A percentile compares a stretch with the other conserved stretches of the same genome.
These are phyloP conservation scores for Somion occarium DNA, from an alignment of 1,284 basidiomycete species.

Conservation along the genomic window DNA sequence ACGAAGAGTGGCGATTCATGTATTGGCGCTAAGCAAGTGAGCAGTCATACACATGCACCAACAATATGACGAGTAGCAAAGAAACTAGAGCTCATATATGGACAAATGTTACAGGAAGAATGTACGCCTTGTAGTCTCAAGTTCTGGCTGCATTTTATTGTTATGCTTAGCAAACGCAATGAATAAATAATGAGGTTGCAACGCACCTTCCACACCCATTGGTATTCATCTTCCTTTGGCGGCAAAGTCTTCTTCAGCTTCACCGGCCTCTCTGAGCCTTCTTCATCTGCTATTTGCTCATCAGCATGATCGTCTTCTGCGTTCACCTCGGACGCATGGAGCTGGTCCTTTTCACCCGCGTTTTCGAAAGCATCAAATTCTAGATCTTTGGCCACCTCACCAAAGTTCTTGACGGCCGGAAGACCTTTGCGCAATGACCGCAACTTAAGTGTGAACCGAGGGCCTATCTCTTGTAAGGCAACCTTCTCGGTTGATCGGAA, in stretches of 20 bases:
- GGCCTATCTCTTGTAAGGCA: slow-evolving; percentile 95
- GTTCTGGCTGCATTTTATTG: slow-evolving; percentile 66
- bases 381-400: slow-evolving; percentile 51
- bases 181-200: slow-evolving; percentile 4
- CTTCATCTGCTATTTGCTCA: slow-evolving; percentile 13
- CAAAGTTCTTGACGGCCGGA: slow-evolving; percentile 71
- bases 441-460: slow-evolving; percentile 94
- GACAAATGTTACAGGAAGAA: slow-evolving; percentile 68
- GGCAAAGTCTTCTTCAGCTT: slow-evolving; percentile 29
- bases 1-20: no score
- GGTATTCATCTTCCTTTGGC: slow-evolving; percentile 63
- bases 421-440: slow-evolving; percentile 86
- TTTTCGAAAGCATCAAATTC: slow-evolving; percentile 56
- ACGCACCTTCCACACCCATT: slow-evolving; percentile 80
- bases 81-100: no score
- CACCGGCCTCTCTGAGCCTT: slow-evolving; percentile 16
- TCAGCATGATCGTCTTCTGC: slow-evolving; percentile 12
- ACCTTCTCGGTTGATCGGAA: slow-evolving; percentile 91
- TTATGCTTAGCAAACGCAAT: slow-evolving; percentile 9
- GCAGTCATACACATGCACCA: no score
- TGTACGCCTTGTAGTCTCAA: slow-evolving; percentile 73
- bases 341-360: slow-evolving; percentile 26
- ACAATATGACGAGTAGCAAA: no score
- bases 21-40: no score
- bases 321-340: slow-evolving; percentile 19